These are phyloP conservation scores for Quercus engelmannii DNA, from an alignment of 306 rosid species.

Conservation along the genomic window DNA sequence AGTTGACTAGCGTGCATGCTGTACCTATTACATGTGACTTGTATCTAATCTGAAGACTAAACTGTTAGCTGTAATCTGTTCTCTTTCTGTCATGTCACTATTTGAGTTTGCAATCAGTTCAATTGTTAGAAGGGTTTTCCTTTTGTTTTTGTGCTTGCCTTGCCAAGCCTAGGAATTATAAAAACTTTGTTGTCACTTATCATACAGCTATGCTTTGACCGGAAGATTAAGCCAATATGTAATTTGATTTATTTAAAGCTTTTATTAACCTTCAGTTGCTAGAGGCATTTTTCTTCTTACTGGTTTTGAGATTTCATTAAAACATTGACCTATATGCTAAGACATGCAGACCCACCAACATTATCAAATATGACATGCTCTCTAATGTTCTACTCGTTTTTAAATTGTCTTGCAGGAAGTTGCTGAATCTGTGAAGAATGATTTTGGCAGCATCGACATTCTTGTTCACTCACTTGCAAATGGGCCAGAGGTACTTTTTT, in stretches of 20 bases:
- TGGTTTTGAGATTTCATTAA: not conserved
- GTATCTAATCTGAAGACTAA: not conserved
- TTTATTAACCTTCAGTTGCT: not conserved
- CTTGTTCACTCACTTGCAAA: constrained; percentile 99
- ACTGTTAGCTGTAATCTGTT: not conserved
- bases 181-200: not conserved
- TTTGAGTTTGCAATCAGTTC: not conserved
- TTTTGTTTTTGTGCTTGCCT: not conserved
- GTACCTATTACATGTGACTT: not conserved
- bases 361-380: not conserved
- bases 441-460: constrained; percentile 94
- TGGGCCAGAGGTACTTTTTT: constrained; percentile 82
- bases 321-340: not conserved
- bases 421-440: constrained; percentile 80
- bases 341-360: not conserved
- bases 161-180: not conserved
- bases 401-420: constrained; percentile 67
- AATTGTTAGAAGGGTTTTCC: not conserved
- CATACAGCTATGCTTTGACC: not conserved
- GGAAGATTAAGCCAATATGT: not conserved
- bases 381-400: constrained; percentile 6
- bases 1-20: not conserved
- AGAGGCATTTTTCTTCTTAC: not conserved
- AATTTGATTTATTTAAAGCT: not conserved
- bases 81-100: not conserved